Evolutionary conservation across 164 flowering plant genomes (phyloP), one percentile per base, ranked within the genome.

Genomic region (Chloranthus sessilifolius): DNA sequence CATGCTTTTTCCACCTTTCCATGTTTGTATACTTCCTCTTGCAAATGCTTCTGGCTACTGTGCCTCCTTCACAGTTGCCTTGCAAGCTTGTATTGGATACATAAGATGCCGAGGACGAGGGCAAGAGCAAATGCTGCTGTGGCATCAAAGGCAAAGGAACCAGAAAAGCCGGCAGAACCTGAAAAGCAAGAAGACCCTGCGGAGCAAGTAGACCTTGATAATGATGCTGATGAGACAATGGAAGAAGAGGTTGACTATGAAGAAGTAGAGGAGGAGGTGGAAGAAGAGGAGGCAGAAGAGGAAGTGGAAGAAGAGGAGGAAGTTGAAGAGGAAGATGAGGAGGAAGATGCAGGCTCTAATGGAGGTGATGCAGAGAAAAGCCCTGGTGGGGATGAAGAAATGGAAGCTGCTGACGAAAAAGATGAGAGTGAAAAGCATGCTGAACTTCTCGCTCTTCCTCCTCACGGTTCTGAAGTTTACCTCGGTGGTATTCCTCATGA

Each of bases 401-500:
- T 73, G 73, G 60, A 56, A 47, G 42, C 44, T 44, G 51, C 41
- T 43, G 65, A 44, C 29, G 45, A 17, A 50, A 68, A 59, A 22
- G 88, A 71, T 37, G 83, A 72, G 55, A 67, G 58, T 44, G 64
- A 65, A 60, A 77, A 78, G 51, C 89, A 80, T 65, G 82, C 70
- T 29, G 88, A 81, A 48, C 90, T 91, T 67, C 92, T 91, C 71
- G 74, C 89, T 26, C 85, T 81, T 62, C 96, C 98, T 53, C 88
- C 95, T 53, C 96, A 87, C 72, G 96, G 96, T 28, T 84, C 95
- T 33, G 95, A 90, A 67, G 85, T 90, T 10, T 90, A 77, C 53
- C 20, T 90, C 27, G 98, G 98, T 57, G 82, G 94, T 22, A 72
- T 87, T 55, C 75, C 87, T 43, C 69, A 71, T 37, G 78, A 83